These are phyloP conservation scores for Purpureocillium lavendulum DNA, from an alignment of 2,329 filamentous ascomycete genomes.

Conservation along the genomic window DNA sequence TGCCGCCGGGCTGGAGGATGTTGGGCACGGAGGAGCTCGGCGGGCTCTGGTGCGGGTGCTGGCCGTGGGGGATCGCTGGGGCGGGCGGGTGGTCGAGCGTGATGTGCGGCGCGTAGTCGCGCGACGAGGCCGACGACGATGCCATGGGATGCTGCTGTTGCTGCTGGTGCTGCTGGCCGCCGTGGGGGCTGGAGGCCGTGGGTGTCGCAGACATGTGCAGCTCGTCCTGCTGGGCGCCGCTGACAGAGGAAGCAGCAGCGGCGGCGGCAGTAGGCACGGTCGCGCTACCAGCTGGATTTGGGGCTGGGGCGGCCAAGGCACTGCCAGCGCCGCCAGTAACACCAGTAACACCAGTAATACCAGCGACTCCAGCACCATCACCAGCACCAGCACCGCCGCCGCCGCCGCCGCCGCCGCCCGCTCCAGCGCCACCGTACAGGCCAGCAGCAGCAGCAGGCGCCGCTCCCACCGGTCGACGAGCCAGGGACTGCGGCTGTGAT, in stretches of 20 bases:
- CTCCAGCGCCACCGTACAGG: conserved; percentile 11
- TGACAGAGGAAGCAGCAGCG: neutral
- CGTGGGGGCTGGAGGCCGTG: conserved; percentile 27
- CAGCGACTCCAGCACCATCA: too few species aligned
- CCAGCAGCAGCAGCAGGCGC: conserved; percentile 2
- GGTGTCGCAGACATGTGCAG: conserved; percentile 44
- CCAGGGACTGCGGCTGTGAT: conserved; percentile 28
- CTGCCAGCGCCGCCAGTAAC: too few species aligned
- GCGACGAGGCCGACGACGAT: conserved; percentile 25
- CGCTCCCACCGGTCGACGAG: conserved; percentile 14
- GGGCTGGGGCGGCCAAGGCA: too few species aligned
- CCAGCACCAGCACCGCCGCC: too few species aligned
- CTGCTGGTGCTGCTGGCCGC: conserved; percentile 23
- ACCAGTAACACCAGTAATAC: too few species aligned
- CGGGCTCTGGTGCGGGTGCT: conserved; percentile 21
- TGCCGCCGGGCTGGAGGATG: conserved; percentile 49
- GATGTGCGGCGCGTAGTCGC: conserved; percentile 43
- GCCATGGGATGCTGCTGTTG: conserved; percentile 17
- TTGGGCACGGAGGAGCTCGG: conserved; percentile 42
- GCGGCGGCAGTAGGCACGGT: too few species aligned
- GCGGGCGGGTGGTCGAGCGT: conserved; percentile 38
- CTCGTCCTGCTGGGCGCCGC: conserved; percentile 36
- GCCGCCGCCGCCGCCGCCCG: too few species aligned
- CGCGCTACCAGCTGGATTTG: too few species aligned
- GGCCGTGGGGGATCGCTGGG: neutral